These are phyloP conservation scores for Diaporthe sp. DNA, from an alignment of 2,329 filamentous ascomycete species.

Conservation along the genomic window DNA sequence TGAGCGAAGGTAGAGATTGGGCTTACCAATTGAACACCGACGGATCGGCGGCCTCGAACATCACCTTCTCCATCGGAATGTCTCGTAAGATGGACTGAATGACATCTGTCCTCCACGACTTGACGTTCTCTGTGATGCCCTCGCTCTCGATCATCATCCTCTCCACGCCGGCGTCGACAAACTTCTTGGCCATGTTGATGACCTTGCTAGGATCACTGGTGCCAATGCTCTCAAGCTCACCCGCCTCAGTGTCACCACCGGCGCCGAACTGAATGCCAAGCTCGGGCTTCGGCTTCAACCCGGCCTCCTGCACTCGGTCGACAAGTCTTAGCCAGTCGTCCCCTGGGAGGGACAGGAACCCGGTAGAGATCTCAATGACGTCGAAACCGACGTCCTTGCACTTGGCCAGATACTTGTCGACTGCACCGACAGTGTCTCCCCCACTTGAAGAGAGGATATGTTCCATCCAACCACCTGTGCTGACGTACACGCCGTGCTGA, in stretches of 20 bases:
- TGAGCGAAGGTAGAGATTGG: neutral
- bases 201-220: constrained; percentile 58
- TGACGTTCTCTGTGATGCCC: neutral
- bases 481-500: constrained; percentile 64
- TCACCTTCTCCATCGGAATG: neutral
- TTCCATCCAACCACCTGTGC: constrained; percentile 69
- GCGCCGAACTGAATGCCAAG: constrained; percentile 71
- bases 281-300: constrained; percentile 67
- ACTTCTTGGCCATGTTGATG: neutral
- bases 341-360: constrained; percentile 67
- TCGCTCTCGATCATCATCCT: neutral
- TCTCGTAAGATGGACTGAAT: neutral
- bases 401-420: constrained; percentile 66
- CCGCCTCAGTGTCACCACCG: constrained; percentile 64
- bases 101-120: constrained; percentile 3
- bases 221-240: constrained; percentile 61
- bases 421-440: constrained; percentile 47
- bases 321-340: constrained; percentile 68
- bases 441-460: constrained; percentile 58
- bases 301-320: constrained; percentile 59
- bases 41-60: neutral
- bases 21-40: neutral
- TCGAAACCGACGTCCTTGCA: constrained; percentile 69
- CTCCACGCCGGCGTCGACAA: neutral
- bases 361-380: constrained; percentile 66